A percentile compares a stretch with the other conserved stretches of the same genome.
Evolutionary conservation across 2,329 filamentous ascomycete species (phyloP).

Genomic region (Hypoxylon sp.): DNA sequence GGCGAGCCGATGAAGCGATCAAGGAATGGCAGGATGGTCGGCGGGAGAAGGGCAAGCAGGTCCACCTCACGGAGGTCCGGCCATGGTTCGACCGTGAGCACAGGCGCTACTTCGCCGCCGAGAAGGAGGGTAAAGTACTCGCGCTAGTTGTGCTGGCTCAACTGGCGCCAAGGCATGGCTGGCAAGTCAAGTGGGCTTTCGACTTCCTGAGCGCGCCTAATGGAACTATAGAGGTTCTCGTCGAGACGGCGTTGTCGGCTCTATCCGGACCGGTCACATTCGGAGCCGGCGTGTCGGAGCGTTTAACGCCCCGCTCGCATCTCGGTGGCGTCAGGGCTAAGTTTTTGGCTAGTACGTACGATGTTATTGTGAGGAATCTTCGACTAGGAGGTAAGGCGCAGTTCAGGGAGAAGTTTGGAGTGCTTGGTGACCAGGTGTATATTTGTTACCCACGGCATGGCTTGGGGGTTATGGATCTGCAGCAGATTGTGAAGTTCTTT

Average conservation of each 20-base stretch:
- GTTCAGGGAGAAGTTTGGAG: constrained; percentile 92
- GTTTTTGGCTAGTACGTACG: constrained; percentile 86
- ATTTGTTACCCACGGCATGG: constrained; percentile 91
- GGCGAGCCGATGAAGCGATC: constrained; percentile 74
- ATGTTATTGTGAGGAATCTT: constrained; percentile 62
- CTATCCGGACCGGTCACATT: constrained; percentile 80
- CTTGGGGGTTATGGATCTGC: constrained; percentile 82
- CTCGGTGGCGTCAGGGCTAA: constrained; percentile 84
- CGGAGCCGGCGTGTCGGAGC: constrained; percentile 82
- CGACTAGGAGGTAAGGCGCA: constrained; percentile 79
- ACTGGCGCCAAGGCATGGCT: constrained; percentile 84
- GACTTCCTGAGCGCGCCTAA: constrained; percentile 89
- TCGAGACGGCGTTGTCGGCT: constrained; percentile 60
- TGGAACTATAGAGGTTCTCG: constrained; percentile 87
- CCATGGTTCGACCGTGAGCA: constrained; percentile 89
- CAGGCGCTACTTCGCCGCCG: constrained; percentile 85
- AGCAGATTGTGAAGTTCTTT: constrained; percentile 89
- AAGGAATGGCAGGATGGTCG: constrained; percentile 80
- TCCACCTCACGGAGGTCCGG: constrained; percentile 89
- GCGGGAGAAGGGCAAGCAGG: constrained; percentile 67
- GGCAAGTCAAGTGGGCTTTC: constrained; percentile 94
- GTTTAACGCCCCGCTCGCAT: constrained; percentile 83
- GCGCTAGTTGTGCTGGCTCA: constrained; percentile 86
- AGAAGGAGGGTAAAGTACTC: constrained; percentile 77
- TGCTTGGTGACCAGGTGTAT: constrained; percentile 85